Conservation (phyloP, 1,284 basidiomycete species). For the Stereum hirsutum region DNA sequence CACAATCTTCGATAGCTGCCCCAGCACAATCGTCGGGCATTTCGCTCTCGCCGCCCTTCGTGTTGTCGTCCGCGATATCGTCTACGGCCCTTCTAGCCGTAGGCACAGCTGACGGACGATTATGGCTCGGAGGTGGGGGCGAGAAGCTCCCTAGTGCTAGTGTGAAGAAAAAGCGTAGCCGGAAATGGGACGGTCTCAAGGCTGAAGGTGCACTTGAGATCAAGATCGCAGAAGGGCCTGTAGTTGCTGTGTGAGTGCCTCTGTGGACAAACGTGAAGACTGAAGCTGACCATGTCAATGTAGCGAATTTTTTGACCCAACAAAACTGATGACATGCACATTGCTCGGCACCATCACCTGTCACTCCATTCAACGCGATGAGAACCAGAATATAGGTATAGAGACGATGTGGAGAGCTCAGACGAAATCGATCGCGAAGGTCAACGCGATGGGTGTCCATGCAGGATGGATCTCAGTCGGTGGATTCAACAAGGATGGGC, state of each 20-base stretch:
- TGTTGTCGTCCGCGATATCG: conserved; percentile 51
- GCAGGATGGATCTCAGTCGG: conserved; percentile 42
- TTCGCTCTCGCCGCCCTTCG: conserved; percentile 63
- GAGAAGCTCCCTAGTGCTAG: conserved; percentile 33
- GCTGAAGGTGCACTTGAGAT: conserved; percentile 32
- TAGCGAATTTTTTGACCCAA: conserved; percentile 42
- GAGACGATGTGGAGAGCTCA: conserved; percentile 35
- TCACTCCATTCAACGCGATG: conserved; percentile 31
- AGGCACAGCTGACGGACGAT: conserved; percentile 63
- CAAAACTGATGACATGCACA: conserved; percentile 42
- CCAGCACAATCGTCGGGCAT: conserved; percentile 33
- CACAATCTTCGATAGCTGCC: conserved; percentile 23
- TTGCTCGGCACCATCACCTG: conserved; percentile 47
- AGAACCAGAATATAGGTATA: conserved; percentile 16
- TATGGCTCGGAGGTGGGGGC: conserved; percentile 61
- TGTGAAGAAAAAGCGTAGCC: conserved; percentile 45
- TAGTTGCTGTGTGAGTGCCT: conserved; percentile 53
- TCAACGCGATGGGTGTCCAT: conserved; percentile 45
- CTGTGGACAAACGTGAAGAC: too few relatives aligned
- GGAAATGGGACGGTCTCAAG: conserved; percentile 66
- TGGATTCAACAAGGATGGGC: conserved; percentile 46
- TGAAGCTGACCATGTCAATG: neutral
- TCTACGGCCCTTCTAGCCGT: conserved; percentile 51
- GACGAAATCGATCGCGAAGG: conserved; percentile 39
- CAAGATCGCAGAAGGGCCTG: conserved; percentile 58